Evolutionary conservation across 2,329 filamentous ascomycete genomes (phyloP).

Genomic region (Chalaropsis thielavioides): DNA sequence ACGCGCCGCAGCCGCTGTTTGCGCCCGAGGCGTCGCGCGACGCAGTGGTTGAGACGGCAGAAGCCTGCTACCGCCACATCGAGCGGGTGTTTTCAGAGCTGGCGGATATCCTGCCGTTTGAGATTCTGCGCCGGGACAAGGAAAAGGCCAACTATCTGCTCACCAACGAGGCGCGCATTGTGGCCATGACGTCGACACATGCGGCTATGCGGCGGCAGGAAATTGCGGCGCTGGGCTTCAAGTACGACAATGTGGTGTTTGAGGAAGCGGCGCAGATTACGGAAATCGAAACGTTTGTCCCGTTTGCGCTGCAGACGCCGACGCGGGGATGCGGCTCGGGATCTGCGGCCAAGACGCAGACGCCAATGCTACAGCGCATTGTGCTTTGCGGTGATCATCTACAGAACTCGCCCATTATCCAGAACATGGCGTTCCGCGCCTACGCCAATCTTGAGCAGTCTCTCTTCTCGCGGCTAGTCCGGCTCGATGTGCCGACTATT

Average conservation of each 20-base stretch:
- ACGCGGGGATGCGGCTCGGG: constrained; percentile 36
- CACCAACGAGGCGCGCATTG: constrained; percentile 87
- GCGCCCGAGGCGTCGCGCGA: constrained; percentile 49
- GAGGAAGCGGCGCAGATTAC: constrained; percentile 98
- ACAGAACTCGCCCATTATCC: constrained; percentile 91
- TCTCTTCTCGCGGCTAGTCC: constrained; percentile 78
- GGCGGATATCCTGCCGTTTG: constrained; percentile 86
- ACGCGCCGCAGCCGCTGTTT: constrained; percentile 78
- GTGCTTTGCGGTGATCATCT: constrained; percentile 91
- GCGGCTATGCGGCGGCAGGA: constrained; percentile 87
- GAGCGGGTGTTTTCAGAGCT: constrained; percentile 82
- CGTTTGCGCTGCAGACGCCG: constrained; percentile 77
- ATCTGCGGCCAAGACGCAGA: constrained; percentile 27
- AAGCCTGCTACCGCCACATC: constrained; percentile 80
- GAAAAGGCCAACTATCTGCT: constrained; percentile 95
- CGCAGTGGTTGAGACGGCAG: constrained; percentile 56
- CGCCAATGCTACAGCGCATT: constrained; percentile 61
- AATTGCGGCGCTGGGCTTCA: constrained; percentile 83
- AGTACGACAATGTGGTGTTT: constrained; percentile 96
- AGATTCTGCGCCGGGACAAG: constrained; percentile 73
- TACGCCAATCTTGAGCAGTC: constrained; percentile 95
- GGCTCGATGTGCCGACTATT: constrained; percentile 82
- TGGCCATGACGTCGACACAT: constrained; percentile 98
- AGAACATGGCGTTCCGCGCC: constrained; percentile 83
- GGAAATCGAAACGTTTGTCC: constrained; percentile 93